Evolutionary conservation across 306 rosid species (phyloP).

Genomic region (Abrus pulchellus): DNA sequence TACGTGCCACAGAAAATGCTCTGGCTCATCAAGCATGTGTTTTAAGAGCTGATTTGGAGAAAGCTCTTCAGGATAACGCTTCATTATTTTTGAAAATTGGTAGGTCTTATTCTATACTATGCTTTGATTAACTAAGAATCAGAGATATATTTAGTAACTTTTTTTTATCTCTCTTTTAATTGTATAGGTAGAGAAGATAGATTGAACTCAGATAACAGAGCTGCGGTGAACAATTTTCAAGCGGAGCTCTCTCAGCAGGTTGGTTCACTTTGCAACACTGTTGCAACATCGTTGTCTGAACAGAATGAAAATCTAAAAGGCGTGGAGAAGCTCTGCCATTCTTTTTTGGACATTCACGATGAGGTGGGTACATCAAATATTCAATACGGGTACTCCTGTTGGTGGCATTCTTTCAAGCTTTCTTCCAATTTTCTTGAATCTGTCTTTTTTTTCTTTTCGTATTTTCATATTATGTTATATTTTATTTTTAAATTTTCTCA

Average conservation of each 20-base stretch:
- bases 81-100: conserved; percentile 85
- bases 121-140: background rate
- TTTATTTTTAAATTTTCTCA: background rate
- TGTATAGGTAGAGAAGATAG: conserved; percentile 86
- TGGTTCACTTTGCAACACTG: conserved; percentile 79
- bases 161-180: background rate
- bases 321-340: conserved; percentile 73
- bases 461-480: background rate
- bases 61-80: conserved; percentile 79
- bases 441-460: too few species aligned
- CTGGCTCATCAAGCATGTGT: conserved; percentile 87
- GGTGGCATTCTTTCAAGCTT: background rate
- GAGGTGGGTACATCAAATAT: conserved; percentile 59
- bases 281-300: conserved; percentile 67
- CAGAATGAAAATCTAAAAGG: conserved; percentile 84
- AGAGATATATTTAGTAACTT: background rate
- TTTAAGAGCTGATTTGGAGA: conserved; percentile 83
- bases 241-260: conserved; percentile 74
- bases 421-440: background rate
- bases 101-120: conserved; percentile 35
- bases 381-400: background rate
- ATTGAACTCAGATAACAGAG: conserved; percentile 72
- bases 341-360: conserved; percentile 73
- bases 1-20: conserved; percentile 75
- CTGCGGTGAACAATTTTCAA: conserved; percentile 78